Evolutionary conservation across 805 yeast species (phyloP).

Genomic region (Cyberlindnera euphorbiae): DNA sequence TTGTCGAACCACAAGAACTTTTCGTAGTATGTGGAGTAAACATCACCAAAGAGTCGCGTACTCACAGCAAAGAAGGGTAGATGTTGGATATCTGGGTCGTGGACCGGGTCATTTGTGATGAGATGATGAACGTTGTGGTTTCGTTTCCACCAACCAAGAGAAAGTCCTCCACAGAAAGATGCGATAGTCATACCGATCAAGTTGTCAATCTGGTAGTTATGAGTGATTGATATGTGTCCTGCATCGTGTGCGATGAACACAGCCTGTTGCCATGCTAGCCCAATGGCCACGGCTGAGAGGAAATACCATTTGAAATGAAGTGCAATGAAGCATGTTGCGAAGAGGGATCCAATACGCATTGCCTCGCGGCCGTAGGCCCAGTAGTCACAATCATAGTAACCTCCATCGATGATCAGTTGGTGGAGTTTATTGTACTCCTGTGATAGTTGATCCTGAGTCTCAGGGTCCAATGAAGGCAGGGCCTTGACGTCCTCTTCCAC

Average conservation of each 20-base stretch:
- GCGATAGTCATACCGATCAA: slow-evolving; percentile 70
- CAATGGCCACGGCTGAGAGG: slow-evolving; percentile 61
- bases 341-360: slow-evolving; percentile 51
- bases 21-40: slow-evolving; percentile 79
- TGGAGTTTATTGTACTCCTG: slow-evolving; percentile 59
- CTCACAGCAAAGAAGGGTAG: slow-evolving; percentile 88
- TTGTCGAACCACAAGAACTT: slow-evolving; percentile 62
- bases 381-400: slow-evolving; percentile 70
- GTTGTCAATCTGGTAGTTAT: slow-evolving; percentile 72
- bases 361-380: slow-evolving; percentile 68
- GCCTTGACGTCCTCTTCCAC: slow-evolving; percentile 50
- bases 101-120: slow-evolving; percentile 88
- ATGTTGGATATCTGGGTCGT: slow-evolving; percentile 93
- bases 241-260: slow-evolving; percentile 89
- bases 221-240: slow-evolving; percentile 81
- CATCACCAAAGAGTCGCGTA: slow-evolving; percentile 57
- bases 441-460: slow-evolving; percentile 57
- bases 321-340: slow-evolving; percentile 44
- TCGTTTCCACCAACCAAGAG: slow-evolving; percentile 93
- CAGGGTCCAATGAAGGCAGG: slow-evolving; percentile 62
- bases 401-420: slow-evolving; percentile 45
- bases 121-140: slow-evolving; percentile 93
- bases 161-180: slow-evolving; percentile 79
- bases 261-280: slow-evolving; percentile 84
- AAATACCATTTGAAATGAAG: slow-evolving; percentile 42